phyloP scores from a whole-genome alignment of 2,329 filamentous ascomycete genomes.

The Xylaria sp. region DNA sequence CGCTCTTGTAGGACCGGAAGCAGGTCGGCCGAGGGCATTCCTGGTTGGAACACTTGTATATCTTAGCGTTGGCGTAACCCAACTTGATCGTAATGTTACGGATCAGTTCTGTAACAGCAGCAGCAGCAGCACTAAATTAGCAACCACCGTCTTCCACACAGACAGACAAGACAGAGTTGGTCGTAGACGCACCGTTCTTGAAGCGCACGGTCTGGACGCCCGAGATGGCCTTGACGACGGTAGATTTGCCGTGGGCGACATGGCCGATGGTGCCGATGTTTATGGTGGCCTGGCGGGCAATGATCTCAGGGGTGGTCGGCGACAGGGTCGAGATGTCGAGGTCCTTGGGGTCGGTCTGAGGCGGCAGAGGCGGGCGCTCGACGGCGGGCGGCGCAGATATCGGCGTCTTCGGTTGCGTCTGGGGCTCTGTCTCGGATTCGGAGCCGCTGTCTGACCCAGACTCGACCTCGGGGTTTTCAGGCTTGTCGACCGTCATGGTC shows the following conservation, averaged over 20 bases:
- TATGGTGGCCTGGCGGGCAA: slow-evolving; percentile 96
- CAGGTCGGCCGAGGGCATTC: slow-evolving; percentile 94
- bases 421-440: slow-evolving; percentile 36
- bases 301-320: slow-evolving; percentile 94
- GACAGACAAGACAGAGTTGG: neutral
- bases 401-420: slow-evolving; percentile 24
- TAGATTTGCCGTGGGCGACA: slow-evolving; percentile 98
- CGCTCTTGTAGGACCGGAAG: slow-evolving; percentile 97
- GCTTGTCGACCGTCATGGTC: slow-evolving; percentile 40
- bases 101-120: slow-evolving; percentile 78
- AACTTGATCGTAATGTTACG: slow-evolving; percentile 90
- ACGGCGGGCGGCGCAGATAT: slow-evolving; percentile 22
- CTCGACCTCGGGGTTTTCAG: slow-evolving; percentile 34
- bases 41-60: slow-evolving; percentile 81
- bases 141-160: neutral
- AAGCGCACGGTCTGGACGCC: slow-evolving; percentile 99
- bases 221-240: slow-evolving; percentile 98
- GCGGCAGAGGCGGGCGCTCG: slow-evolving; percentile 62
- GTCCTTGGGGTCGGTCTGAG: slow-evolving; percentile 91
- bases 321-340: slow-evolving; percentile 84
- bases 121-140: slow-evolving; percentile 7
- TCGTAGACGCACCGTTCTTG: slow-evolving; percentile 75
- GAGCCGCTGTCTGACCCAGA: slow-evolving; percentile 40
- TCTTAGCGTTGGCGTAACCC: slow-evolving; percentile 39
- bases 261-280: slow-evolving; percentile 99